Evolutionary conservation across 345 rosid species (phyloP).

Genomic region (Microthlaspi erraticum): DNA sequence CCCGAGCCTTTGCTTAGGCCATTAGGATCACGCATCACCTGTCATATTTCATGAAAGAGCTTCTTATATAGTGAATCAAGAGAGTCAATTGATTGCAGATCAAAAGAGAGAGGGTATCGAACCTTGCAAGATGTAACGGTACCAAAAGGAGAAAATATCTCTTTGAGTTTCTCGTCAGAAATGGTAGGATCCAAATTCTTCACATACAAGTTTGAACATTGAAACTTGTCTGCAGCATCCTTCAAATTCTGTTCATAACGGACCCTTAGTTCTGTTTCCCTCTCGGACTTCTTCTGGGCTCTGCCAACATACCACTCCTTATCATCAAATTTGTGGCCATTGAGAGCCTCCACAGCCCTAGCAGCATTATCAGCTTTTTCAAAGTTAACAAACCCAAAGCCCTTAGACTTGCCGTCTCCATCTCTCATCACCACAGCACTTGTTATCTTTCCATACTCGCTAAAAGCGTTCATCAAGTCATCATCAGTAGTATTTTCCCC

Average conservation of each 20-base stretch:
- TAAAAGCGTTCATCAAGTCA: conserved; percentile 66
- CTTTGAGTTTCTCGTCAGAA: conserved; percentile 85
- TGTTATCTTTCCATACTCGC: conserved; percentile 87
- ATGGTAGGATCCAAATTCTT: conserved; percentile 87
- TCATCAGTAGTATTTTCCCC: conserved; percentile 74
- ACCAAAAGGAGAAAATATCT: conserved; percentile 79
- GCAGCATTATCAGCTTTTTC: conserved; percentile 89
- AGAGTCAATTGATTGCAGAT: not conserved
- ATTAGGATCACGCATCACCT: conserved; percentile 90
- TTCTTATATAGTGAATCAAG: not conserved
- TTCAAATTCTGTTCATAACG: conserved; percentile 82
- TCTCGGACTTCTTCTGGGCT: conserved; percentile 89
- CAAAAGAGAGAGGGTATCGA: conserved; percentile 3
- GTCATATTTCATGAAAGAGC: not conserved
- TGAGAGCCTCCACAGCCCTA: conserved; percentile 81
- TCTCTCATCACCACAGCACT: conserved; percentile 91
- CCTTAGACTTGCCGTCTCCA: conserved; percentile 77
- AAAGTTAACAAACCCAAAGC: conserved; percentile 96
- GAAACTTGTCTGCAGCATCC: conserved; percentile 87
- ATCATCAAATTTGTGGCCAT: conserved; percentile 73
- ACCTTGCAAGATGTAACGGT: conserved; percentile 94
- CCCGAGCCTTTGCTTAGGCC: conserved; percentile 86
- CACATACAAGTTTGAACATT: conserved; percentile 84
- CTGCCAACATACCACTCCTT: conserved; percentile 96
- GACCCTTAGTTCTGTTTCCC: conserved; percentile 75